phyloP scores from a whole-genome alignment of 768 basidiomycete genomes.

The Tulasnella sp. region DNA sequence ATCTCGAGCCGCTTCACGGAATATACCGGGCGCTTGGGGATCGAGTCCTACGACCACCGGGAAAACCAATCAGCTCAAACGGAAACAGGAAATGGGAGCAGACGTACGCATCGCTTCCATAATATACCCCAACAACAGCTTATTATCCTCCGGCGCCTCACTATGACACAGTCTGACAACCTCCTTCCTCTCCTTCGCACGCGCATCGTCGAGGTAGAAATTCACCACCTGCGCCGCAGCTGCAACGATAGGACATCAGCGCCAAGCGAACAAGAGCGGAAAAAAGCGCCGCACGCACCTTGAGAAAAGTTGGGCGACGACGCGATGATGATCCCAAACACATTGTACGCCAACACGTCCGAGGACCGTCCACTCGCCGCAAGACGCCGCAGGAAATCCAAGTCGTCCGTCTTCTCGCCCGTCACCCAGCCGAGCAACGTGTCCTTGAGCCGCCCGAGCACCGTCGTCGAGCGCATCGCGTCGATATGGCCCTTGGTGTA shows the following conservation, averaged over 20 bases:
- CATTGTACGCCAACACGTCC: constrained; percentile 53
- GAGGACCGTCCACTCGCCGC: constrained; percentile 42
- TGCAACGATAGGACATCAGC: not conserved
- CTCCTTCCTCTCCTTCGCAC: constrained; percentile 30
- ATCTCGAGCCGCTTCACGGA: constrained; percentile 3
- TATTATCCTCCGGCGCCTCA: constrained; percentile 20
- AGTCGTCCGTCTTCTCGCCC: not conserved
- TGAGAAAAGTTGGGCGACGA: constrained; percentile 57
- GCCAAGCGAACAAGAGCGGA: not conserved
- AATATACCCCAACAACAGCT: constrained; percentile 37
- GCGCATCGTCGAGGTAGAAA: constrained; percentile 41
- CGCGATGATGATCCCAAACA: constrained; percentile 60
- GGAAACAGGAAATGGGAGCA: not conserved
- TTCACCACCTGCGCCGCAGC: constrained; percentile 36
- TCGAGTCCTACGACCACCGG: constrained; percentile 18
- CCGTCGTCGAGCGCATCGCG: not conserved
- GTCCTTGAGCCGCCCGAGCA: constrained; percentile 40
- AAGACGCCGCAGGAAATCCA: constrained; percentile 27
- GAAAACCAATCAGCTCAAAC: not conserved
- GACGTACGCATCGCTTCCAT: constrained; percentile 33
- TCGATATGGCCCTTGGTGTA: constrained; percentile 11
- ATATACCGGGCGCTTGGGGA: constrained; percentile 15
- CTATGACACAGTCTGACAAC: constrained; percentile 29
- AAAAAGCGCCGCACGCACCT: constrained; percentile 35
- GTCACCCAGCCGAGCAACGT: not conserved